Conservation (phyloP, 108 stramenopile genomes). For the Skeletonema potamos region DNA sequence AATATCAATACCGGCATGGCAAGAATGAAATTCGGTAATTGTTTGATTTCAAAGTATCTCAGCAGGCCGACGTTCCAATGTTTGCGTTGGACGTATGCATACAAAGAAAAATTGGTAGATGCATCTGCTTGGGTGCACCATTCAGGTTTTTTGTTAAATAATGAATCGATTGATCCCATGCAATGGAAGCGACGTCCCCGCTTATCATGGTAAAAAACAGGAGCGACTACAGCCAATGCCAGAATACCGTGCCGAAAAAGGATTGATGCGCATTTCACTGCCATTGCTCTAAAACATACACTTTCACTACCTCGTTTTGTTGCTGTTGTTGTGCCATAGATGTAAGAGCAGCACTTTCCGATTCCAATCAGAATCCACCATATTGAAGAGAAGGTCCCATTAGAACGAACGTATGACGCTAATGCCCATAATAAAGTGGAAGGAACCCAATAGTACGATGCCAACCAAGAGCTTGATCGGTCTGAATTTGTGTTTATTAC, state of each 20-base stretch:
- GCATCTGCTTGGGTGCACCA: slow-evolving; percentile 41
- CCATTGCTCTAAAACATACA: neutral
- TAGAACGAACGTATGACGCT: slow-evolving; percentile 77
- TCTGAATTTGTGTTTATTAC: neutral
- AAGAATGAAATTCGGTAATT: slow-evolving; percentile 84
- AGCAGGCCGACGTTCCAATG: slow-evolving; percentile 90
- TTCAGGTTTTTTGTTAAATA: slow-evolving; percentile 10
- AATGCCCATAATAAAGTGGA: slow-evolving; percentile 53
- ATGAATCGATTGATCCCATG: neutral
- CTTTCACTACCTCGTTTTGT: neutral
- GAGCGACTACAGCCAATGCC: slow-evolving; percentile 42
- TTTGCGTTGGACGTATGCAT: slow-evolving; percentile 70
- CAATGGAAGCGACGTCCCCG: slow-evolving; percentile 60
- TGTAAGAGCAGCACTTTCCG: slow-evolving; percentile 31
- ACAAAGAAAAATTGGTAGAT: slow-evolving; percentile 62
- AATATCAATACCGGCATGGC: slow-evolving; percentile 65
- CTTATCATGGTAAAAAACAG: slow-evolving; percentile 61
- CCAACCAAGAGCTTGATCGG: neutral
- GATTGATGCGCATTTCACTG: neutral
- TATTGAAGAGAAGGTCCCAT: slow-evolving; percentile 65
- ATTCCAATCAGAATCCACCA: slow-evolving; percentile 62
- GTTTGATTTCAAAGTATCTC: slow-evolving; percentile 74
- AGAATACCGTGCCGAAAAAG: slow-evolving; percentile 21
- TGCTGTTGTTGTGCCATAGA: neutral
- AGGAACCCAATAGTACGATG: slow-evolving; percentile 18